Evolutionary conservation across 78 protist species (phyloP), one percentile per base, ranked within the genome.

Genomic region (slime mould (Dictyostelium discoideum)): DNA sequence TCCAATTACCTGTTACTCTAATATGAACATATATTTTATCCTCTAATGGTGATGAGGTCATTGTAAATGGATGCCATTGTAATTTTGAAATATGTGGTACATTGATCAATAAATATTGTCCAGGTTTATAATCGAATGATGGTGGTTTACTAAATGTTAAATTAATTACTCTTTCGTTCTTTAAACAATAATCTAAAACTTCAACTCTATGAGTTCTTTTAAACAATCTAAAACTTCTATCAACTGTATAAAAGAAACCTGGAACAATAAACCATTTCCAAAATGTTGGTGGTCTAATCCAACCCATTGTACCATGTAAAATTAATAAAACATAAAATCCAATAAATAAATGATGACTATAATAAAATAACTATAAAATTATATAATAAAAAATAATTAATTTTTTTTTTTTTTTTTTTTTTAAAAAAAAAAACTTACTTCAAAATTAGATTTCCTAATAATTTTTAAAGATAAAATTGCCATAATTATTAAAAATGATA

Each of bases 41-140:
- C 32, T 98, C 98, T 44, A 97, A 97, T 13, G 99, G 99, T 32
- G 98, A 86, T 5, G 98, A 96, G 0, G 98, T 89, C 80, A 98
- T 97, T 8, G 99, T 98, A 80, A 98, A 98, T 32, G 99, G 99
- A 79, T 98, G 99, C 99, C 99, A 96, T 85, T 97, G 98, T 22
- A 93, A 48, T 20, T 69, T 46, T 29, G 97, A 74, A 14, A 98
- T 78, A 6, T 80, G 40, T 16, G 99, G 99, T 32, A 97, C 90
- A 89, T 96, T 77, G 2, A 98, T 29, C 69, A 98, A 98, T 9
- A 97, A 14, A 80, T 98, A 98, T 88, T 98, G 98, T 18, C 99
- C 99, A 26, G 99, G 93, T 65, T 92, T 73, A 84, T 97, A 85
- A 44, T 76, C 81, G 85, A 97, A 96, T 16, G 78, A n/a, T 5